Evolutionary conservation across 495 filamentous ascomycete species (phyloP), one percentile per base, ranked within the genome.

Genomic region (Talaromyces thailandensis): DNA sequence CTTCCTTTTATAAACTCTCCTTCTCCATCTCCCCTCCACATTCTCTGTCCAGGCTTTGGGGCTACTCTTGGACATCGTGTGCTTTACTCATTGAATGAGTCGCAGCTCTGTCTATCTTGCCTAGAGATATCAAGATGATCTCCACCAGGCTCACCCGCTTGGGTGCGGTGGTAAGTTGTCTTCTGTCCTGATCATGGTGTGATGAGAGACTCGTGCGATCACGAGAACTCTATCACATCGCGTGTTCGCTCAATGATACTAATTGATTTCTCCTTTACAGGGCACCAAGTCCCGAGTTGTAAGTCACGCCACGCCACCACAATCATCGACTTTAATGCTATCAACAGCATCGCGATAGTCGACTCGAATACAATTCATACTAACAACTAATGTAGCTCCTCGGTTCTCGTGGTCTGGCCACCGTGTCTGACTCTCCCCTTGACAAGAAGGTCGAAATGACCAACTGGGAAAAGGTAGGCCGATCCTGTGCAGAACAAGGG

Each of bases 391-490:
- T 66, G 60, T 67, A 85, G 82, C 64, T 78, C 59, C 70, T 77
- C 69, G 76, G 75, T 67, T 66, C 77, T 67, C 81, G 85, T 67
- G 78, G 79, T 69, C 70, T 88, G 66, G 86, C 86, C 63, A 86
- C 86, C 71, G 80, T 84, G 68, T 75, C 71, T 68, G 81, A 86
- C 74, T 75, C 80, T 69, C 82, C 87, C 62, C 84, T 91, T 62
- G 80, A 80, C 75, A 82, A 84, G 76, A 90, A 90, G 83, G 88
- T 91, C 74, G 88, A 90, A 77, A 91, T 91, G 88, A 87, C 78
- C 78, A 88, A 85, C 69, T 84, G 79, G 75, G 88, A 90, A 75
- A 89, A 87, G 78, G 83, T 84, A 67, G 70, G 75, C 69, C 45
- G 64, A 53, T 52, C 50, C 60, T 45, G n/a, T 23, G 61, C 40